Conservation (phyloP, 1,284 basidiomycete genomes). For the Cutaneotrichosporon dermatis region DNA sequence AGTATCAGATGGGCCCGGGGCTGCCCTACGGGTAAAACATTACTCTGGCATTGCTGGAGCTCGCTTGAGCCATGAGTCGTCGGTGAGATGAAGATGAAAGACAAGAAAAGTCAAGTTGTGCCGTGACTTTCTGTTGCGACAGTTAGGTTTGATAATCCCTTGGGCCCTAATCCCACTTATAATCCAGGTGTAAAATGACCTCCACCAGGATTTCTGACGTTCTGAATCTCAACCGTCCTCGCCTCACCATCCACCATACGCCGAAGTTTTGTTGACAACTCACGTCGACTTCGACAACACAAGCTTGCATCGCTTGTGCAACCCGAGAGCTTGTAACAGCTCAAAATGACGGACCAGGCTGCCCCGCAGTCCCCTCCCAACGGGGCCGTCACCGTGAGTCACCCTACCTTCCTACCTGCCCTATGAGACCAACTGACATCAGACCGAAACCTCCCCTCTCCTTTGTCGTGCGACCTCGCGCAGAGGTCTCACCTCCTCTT, state of each 20-base stretch:
- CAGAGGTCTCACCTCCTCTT: constrained; percentile 4
- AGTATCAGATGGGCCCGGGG: not conserved
- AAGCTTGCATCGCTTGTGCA: not conserved
- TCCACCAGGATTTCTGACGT: constrained; percentile 9
- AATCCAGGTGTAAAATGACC: not conserved
- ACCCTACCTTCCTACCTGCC: no score
- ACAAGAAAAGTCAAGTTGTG: no score
- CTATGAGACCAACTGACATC: not conserved
- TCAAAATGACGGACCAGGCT: constrained; percentile 10
- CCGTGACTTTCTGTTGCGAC: no score
- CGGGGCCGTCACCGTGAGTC: constrained; percentile 9
- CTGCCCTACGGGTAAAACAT: no score
- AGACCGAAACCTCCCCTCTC: constrained; percentile 4
- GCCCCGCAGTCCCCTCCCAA: not conserved
- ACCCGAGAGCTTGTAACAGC: not conserved
- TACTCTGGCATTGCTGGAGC: no score
- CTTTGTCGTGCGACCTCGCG: constrained; percentile 12
- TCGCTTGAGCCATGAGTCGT: no score
- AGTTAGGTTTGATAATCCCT: no score
- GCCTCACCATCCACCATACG: not conserved
- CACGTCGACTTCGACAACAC: not conserved
- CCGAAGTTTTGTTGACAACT: constrained; percentile 12
- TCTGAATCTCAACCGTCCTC: not conserved
- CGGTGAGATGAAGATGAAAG: no score
- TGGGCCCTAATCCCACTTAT: not conserved